Evolutionary conservation across 495 filamentous ascomycete genomes (phyloP), one percentile per base, ranked within the genome.

Genomic region (Daldinia concentrica): DNA sequence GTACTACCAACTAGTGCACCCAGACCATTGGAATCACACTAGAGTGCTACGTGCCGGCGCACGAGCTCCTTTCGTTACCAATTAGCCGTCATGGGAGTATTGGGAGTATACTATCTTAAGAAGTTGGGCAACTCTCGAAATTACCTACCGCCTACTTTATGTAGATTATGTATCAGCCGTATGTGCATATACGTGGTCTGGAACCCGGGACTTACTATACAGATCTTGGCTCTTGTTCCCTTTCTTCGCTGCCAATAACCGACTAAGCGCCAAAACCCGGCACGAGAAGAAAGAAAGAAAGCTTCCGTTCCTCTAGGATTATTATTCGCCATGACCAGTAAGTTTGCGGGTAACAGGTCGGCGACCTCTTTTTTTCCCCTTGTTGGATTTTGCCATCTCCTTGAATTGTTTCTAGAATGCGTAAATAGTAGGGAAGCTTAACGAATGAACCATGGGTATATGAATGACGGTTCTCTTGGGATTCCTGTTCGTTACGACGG

Each of bases 131-230:
- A 57, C 30, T 30, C 14, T 54, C 50, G 24, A 54, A 54, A 54
- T 54, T 36, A 57, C 54, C 54, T 36, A 57, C 54, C 54, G 30
- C 39, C 41, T 61, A 61, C 58, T 61, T 32, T 50, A 50, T 52
- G 50, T 26, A 56, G 12, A 58, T 58, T 22, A 57, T 48, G 68
- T 70, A 70, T 65, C 67, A 69, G 67, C 67, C 57, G 65, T 69
- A 62, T 41, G 62, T 65, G 60, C 43, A 63, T 68, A 69, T 56
- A 30, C 39, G 60, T 34, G 60, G 70, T 73, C 65, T 69, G 41
- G 70, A 69, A 68, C 69, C 56, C 56, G 22, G 52, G 54, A 72
- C 64, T 72, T 72, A 68, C 69, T 69, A 73, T 73, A 73, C 64
- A 54, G 24, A 61, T 65, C 60, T 56, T 68, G 39, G 69, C 64